These are phyloP conservation scores for Trichoderma guizhouense DNA, from an alignment of 2,329 filamentous ascomycete genomes.

Conservation along the genomic window DNA sequence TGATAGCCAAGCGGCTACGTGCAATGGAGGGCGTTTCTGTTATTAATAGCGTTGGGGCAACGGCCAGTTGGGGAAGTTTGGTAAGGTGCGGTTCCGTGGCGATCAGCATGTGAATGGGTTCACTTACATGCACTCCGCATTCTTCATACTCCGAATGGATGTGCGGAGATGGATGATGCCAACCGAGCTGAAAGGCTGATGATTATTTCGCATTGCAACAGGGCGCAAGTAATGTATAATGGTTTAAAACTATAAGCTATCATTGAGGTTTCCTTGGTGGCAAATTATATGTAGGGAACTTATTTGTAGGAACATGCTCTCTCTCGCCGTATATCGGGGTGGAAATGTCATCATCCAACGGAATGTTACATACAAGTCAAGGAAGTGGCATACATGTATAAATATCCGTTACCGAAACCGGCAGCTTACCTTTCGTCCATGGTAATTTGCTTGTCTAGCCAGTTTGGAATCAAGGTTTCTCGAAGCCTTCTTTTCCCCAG, in stretches of 20 bases:
- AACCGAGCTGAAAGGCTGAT: neutral
- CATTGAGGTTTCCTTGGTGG: neutral
- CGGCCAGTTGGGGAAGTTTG: neutral
- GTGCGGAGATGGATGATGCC: neutral
- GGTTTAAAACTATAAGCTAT: neutral
- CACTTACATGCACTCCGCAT: neutral
- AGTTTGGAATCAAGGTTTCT: neutral
- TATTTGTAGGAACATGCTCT: too few relatives aligned
- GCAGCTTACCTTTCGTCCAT: neutral
- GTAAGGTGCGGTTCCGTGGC: neutral
- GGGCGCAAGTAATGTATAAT: neutral
- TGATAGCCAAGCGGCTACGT: neutral
- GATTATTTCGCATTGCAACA: neutral
- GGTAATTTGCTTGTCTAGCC: neutral
- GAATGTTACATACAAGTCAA: neutral
- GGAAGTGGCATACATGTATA: neutral
- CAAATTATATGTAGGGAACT: neutral
- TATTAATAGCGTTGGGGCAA: slow-evolving; percentile 7
- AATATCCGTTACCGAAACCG: neutral
- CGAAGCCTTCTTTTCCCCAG: neutral
- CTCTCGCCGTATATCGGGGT: neutral
- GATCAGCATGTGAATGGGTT: neutral
- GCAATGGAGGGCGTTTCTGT: neutral
- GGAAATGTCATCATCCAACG: neutral
- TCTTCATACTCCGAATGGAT: neutral